Evolutionary conservation across 1,139 yeast species (phyloP).

Genomic region (Wickerhamomyces sp.): DNA sequence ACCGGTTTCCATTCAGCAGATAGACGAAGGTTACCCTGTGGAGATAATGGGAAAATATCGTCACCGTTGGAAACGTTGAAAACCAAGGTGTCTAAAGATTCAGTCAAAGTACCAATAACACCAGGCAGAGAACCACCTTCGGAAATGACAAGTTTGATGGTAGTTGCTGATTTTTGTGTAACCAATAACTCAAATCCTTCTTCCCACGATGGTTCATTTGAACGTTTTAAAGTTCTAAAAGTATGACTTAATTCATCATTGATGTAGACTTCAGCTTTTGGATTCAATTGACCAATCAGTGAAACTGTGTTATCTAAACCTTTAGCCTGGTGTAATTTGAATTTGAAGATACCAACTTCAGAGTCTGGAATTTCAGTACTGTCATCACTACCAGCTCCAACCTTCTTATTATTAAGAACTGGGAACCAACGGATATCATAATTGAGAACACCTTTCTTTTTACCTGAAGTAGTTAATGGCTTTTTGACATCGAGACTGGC

Average conservation of each 20-base stretch:
- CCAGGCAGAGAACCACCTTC: constrained; percentile 44
- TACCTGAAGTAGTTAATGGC: constrained; percentile 40
- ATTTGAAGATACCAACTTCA: constrained; percentile 67
- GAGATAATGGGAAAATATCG: constrained; percentile 44
- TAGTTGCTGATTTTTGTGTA: constrained; percentile 53
- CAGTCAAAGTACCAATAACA: constrained; percentile 51
- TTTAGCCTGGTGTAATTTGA: constrained; percentile 68
- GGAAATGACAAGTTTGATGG: constrained; percentile 48
- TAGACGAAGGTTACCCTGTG: constrained; percentile 48
- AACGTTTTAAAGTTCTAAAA: constrained; percentile 58
- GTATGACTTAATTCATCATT: constrained; percentile 49
- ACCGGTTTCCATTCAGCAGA: constrained; percentile 71
- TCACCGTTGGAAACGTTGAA: constrained; percentile 47
- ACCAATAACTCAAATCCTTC: constrained; percentile 56
- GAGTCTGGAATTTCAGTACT: constrained; percentile 38
- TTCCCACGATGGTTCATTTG: constrained; percentile 71
- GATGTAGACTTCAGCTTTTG: constrained; percentile 61
- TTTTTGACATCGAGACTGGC: constrained; percentile 19
- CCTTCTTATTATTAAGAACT: constrained; percentile 33
- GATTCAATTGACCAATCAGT: constrained; percentile 64
- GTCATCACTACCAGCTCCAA: constrained; percentile 21
- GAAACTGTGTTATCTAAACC: constrained; percentile 62
- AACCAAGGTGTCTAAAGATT: constrained; percentile 49
- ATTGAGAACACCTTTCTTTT: constrained; percentile 52
- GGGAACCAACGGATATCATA: constrained; percentile 66